These are phyloP conservation scores for Chrysanthemum makinoi DNA, from an alignment of 129 eudicot genomes.

Conservation along the genomic window DNA sequence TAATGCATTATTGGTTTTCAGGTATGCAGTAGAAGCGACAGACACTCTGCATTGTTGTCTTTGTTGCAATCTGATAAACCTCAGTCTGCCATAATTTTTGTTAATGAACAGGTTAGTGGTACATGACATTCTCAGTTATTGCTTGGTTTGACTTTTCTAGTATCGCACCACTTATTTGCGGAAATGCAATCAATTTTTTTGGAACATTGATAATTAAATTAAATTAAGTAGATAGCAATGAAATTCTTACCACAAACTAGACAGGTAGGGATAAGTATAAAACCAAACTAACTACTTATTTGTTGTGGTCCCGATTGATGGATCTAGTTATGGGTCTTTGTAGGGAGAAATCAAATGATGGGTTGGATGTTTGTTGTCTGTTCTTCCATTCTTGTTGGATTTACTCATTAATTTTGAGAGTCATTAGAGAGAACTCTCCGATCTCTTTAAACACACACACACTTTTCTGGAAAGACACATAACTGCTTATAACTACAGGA, in stretches of 20 bases:
- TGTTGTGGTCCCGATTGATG: too few relatives aligned
- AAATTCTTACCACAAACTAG: not conserved
- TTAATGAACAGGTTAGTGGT: conserved; percentile 76
- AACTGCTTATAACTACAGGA: too few relatives aligned
- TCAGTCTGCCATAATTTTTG: conserved; percentile 87
- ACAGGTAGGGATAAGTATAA: not conserved
- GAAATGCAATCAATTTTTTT: not conserved
- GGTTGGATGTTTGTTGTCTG: too few relatives aligned
- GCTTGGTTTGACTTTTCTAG: not conserved
- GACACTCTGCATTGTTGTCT: conserved; percentile 49
- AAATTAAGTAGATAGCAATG: not conserved
- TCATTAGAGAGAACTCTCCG: too few relatives aligned
- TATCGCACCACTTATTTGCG: not conserved
- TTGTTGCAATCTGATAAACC: conserved; percentile 77
- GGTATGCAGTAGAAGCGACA: conserved; percentile 66
- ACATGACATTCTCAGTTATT: conserved; percentile 3
- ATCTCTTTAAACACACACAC: too few relatives aligned
- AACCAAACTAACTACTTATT: not conserved
- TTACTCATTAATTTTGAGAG: too few relatives aligned
- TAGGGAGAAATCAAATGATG: too few relatives aligned
- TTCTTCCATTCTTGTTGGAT: too few relatives aligned
- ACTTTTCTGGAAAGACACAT: too few relatives aligned
- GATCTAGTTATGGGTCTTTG: too few relatives aligned
- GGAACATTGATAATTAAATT: not conserved
- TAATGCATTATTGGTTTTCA: conserved; percentile 35